Conservation (phyloP, 257 asterid species). For the Gentiana dahurica region DNA sequence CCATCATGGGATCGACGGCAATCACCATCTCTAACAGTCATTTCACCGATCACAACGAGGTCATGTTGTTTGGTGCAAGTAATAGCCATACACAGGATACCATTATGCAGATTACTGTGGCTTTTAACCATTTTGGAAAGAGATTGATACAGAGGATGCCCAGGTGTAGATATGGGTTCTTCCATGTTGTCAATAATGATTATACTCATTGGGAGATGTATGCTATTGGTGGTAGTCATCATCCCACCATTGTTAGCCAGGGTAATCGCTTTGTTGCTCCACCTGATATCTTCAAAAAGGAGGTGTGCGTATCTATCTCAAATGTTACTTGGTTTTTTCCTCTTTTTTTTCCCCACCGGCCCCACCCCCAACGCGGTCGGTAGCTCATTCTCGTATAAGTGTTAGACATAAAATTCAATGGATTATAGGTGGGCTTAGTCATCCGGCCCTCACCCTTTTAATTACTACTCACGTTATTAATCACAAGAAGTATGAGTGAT, state of each 20-base stretch:
- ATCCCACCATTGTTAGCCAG: constrained; percentile 77
- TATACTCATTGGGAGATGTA: constrained; percentile 95
- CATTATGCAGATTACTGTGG: constrained; percentile 73
- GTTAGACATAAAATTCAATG: too few species aligned
- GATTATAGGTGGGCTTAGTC: too few species aligned
- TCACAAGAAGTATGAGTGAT: too few species aligned
- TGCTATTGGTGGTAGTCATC: constrained; percentile 80
- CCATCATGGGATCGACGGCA: constrained; percentile 56
- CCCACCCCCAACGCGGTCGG: too few species aligned
- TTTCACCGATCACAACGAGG: constrained; percentile 83
- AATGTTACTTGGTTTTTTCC: too few species aligned
- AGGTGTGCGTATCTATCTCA: constrained; percentile 21
- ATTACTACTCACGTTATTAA: too few species aligned
- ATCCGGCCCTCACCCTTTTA: too few species aligned
- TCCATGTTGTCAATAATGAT: constrained; percentile 86
- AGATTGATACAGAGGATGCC: constrained; percentile 91
- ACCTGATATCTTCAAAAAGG: constrained; percentile 27
- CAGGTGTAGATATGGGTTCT: constrained; percentile 56
- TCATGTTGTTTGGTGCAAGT: constrained; percentile 72
- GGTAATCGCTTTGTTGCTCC: constrained; percentile 85
- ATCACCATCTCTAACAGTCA: constrained; percentile 68
- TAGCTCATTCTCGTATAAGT: too few species aligned
- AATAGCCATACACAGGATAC: constrained; percentile 33
- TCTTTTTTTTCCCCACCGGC: not conserved
- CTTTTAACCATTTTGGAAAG: constrained; percentile 84